These are phyloP conservation scores for Ustilago sp. DNA, from an alignment of 1,284 basidiomycete species.

Conservation along the genomic window DNA sequence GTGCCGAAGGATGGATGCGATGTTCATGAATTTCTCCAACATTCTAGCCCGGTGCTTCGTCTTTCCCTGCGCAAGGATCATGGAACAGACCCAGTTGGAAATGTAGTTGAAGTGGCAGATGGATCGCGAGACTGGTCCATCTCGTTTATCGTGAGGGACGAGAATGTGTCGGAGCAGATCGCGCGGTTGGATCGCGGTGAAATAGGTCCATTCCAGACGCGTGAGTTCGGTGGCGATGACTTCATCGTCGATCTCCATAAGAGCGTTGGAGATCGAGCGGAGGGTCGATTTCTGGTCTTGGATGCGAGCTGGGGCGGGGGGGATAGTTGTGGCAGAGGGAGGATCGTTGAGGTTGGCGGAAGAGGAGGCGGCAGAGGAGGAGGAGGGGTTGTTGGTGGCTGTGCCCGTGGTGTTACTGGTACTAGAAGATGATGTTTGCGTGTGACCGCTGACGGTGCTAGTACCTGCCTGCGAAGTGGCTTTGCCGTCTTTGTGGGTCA, in stretches of 20 bases:
- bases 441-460: conserved; percentile 12
- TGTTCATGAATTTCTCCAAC: conserved; percentile 65
- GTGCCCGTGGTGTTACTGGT: background rate
- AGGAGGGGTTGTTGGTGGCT: conserved; percentile 6
- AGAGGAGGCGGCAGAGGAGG: conserved; percentile 15
- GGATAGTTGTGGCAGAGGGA: background rate
- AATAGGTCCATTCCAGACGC: conserved; percentile 59
- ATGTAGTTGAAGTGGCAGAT: conserved; percentile 67
- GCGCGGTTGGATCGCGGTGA: conserved; percentile 58
- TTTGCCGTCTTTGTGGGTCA: conserved; percentile 11
- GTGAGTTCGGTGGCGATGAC: conserved; percentile 60
- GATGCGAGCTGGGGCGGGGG: conserved; percentile 3
- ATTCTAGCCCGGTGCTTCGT: conserved; percentile 59
- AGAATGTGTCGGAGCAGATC: conserved; percentile 64
- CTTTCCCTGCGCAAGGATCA: conserved; percentile 63
- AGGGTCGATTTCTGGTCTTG: conserved; percentile 49
- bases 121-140: conserved; percentile 56
- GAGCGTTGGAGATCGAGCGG: conserved; percentile 55
- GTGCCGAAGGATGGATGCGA: conserved; percentile 57
- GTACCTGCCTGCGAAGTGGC: background rate
- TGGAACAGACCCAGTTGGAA: conserved; percentile 62
- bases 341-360: conserved; percentile 13
- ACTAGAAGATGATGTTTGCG: conserved; percentile 15
- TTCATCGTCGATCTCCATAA: conserved; percentile 58
- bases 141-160: conserved; percentile 50